Evolutionary conservation across 306 rosid genomes (phyloP), one percentile per base, ranked within the genome.

Genomic region (Sechiopsis laciniata): DNA sequence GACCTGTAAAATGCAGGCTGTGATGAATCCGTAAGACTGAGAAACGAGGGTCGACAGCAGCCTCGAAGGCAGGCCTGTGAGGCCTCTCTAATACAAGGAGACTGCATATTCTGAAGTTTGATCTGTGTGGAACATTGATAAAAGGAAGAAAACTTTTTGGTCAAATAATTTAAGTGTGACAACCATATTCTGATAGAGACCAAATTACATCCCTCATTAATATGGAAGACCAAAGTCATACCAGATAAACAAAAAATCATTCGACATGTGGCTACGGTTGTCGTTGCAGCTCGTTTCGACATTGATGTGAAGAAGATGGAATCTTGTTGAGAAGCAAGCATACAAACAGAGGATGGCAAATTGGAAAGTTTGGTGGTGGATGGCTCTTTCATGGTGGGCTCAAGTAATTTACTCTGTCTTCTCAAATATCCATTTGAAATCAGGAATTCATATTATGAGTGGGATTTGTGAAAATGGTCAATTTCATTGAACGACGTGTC

Each of bases 21-120:
- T 9, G 83, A 62, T 7, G 83, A 66, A 8, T 65, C 76, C 9
- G 71, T 74, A 35, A 86, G 83, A 46, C 77, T 46, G 22, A 76
- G 83, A 74, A 82, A 29, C 40, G 86, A 81, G 46, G 86, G 72
- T 10, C 78, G 76, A 62, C 86, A 90, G 79, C 96, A 90, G 58
- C 83, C 93, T 64, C 71, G 80, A 60, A 88, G 82, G 82, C 93
- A 87, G 15, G 82, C 80, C 54, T 83, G 72, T 75, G 90, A 82
- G 72, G 82, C 73, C 78, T 77, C 85, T 73, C 79, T 68, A 46
- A 75, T 45, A 46, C 85, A 78, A 78, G 83, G 77, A 52, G 90
- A 71, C 13, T 75, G 84, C 90, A 85, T 87, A 53, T 85, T 69
- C 35, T 21, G 58, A 69, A 69, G 57, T 50, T 20, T 13, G 42